phyloP scores from a whole-genome alignment of 352 stramenopile species.

The Hyaloperonospora brassicae region DNA sequence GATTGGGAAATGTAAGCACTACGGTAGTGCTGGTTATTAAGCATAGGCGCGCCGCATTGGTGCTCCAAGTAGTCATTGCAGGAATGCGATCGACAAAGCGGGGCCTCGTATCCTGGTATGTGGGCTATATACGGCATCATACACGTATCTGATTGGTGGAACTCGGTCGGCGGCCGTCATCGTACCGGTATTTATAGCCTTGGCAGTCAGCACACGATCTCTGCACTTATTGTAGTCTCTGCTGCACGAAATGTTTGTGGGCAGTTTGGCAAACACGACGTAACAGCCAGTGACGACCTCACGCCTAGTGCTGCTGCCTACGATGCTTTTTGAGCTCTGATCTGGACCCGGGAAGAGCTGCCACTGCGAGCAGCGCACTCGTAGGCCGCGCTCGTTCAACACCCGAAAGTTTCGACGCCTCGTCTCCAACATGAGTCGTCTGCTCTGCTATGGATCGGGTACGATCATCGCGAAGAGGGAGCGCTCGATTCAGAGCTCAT shows the following conservation, averaged over 20 bases:
- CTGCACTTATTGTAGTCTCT: too few species aligned
- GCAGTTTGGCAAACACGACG: conserved; percentile 71
- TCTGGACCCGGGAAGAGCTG: conserved; percentile 32
- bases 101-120: conserved; percentile 18
- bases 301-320: neutral
- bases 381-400: conserved; percentile 63
- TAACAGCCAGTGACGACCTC: conserved; percentile 1
- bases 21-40: conserved; percentile 67
- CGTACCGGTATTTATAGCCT: too few species aligned
- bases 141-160: too few species aligned
- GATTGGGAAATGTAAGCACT: conserved; percentile 36
- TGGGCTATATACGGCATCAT: too few species aligned
- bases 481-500: too few species aligned
- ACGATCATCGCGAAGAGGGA: too few species aligned
- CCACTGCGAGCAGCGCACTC: conserved; percentile 69
- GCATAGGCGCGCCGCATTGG: conserved; percentile 53
- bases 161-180: too few species aligned
- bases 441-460: too few species aligned
- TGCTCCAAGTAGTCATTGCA: conserved; percentile 31
- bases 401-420: conserved; percentile 52
- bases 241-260: conserved; percentile 48
- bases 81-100: conserved; percentile 26
- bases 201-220: too few species aligned
- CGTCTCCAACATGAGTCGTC: conserved; percentile 14
- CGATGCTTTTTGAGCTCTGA: neutral